phyloP scores from a whole-genome alignment of 306 rosid species.

The Trifolium repens region DNA sequence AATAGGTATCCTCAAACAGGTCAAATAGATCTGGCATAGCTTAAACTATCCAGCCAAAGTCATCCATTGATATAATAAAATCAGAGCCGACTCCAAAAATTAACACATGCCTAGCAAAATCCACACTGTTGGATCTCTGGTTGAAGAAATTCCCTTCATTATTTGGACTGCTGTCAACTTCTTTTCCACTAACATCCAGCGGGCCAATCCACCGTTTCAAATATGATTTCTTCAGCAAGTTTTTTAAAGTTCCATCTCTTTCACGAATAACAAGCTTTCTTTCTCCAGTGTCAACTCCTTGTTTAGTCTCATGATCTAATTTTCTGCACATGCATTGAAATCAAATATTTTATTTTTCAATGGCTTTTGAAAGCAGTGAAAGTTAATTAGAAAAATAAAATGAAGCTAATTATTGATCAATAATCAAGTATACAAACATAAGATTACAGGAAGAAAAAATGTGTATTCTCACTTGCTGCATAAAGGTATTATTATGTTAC shows the following conservation, averaged over 20 bases:
- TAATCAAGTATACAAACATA: slow-evolving; percentile 25
- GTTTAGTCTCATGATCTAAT: slow-evolving; percentile 48
- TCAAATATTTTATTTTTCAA: slow-evolving; percentile 13
- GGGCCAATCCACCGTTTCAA: slow-evolving; percentile 85
- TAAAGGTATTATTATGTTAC: slow-evolving; percentile 9
- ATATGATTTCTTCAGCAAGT: slow-evolving; percentile 82
- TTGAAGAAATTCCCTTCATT: slow-evolving; percentile 52
- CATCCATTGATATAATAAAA: slow-evolving; percentile 43
- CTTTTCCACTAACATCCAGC: slow-evolving; percentile 56
- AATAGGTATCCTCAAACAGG: slow-evolving; percentile 22
- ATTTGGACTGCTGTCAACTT: slow-evolving; percentile 50
- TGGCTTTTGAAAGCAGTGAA: slow-evolving; percentile 36
- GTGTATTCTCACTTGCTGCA: slow-evolving; percentile 15
- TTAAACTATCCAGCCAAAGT: slow-evolving; percentile 37
- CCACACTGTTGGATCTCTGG: slow-evolving; percentile 67
- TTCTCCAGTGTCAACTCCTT: slow-evolving; percentile 56
- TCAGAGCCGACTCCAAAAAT: slow-evolving; percentile 30
- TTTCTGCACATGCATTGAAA: slow-evolving; percentile 60
- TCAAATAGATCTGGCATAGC: slow-evolving; percentile 21
- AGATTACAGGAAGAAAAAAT: slow-evolving; percentile 35
- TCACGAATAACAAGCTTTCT: slow-evolving; percentile 54
- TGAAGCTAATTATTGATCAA: slow-evolving; percentile 19
- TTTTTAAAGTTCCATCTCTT: slow-evolving; percentile 72
- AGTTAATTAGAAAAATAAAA: slow-evolving; percentile 30
- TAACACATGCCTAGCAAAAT: slow-evolving; percentile 80